Percentiles rank a stretch among this genome's conserved stretches.
phyloP scores from a whole-genome alignment of 495 filamentous ascomycete genomes.

The Endocarpon pusillum region DNA sequence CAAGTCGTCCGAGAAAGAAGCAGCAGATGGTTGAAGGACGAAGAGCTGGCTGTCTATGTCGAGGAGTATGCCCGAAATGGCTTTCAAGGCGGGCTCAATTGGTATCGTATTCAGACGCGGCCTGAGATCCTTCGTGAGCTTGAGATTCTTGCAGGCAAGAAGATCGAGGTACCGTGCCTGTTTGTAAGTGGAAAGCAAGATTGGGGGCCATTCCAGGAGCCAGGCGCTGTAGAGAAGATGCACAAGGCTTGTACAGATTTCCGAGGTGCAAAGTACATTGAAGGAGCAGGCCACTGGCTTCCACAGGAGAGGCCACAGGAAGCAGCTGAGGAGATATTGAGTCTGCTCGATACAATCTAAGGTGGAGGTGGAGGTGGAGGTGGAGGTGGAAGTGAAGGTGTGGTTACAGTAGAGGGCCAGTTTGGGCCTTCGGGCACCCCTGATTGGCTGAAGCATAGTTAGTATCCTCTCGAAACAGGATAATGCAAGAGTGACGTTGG shows the following conservation, averaged over 20 bases:
- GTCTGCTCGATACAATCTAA: constrained; percentile 15
- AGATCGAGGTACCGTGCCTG: constrained; percentile 41
- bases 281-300: constrained; percentile 49
- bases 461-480: too few species aligned
- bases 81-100: constrained; percentile 54
- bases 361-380: too few species aligned
- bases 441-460: too few species aligned
- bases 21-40: constrained; percentile 34
- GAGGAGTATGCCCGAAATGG: constrained; percentile 45
- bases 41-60: constrained; percentile 42
- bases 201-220: constrained; percentile 53
- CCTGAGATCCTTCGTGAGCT: constrained; percentile 31
- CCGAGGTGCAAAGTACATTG: constrained; percentile 30
- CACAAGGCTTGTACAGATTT: constrained; percentile 33
- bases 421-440: too few species aligned
- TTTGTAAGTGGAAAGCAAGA: constrained; percentile 44
- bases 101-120: constrained; percentile 45
- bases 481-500: too few species aligned
- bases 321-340: constrained; percentile 31
- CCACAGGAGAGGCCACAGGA: constrained; percentile 45
- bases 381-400: too few species aligned
- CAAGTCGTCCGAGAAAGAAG: constrained; percentile 5
- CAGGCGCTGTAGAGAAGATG: constrained; percentile 43
- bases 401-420: too few species aligned
- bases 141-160: constrained; percentile 41